Base-by-base conservation (phyloP, 148 eudicot genomes). In the Amaranthus hypochondriacus region DNA sequence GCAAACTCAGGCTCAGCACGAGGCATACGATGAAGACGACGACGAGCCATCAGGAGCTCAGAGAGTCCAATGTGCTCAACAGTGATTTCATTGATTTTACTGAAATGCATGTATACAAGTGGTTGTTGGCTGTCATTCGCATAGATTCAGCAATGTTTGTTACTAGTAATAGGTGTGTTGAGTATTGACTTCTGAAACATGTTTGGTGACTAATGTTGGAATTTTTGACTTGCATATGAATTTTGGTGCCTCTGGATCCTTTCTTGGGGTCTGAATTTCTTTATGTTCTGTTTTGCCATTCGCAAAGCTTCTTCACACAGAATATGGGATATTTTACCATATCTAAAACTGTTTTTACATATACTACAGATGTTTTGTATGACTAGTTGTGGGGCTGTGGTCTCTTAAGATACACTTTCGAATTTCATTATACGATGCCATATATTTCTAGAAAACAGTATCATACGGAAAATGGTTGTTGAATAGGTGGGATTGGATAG, bases 41-140 rank as follows among this genome's bases (percentile, higher is more conserved):
- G 93, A 90, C 6, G 81, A 83, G 75, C 84, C 74, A 3, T 81
- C 81, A 4, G 96, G 92, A 66, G 83, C 81, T 56, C 89, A 86
- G 79, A 82, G 90, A 73, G 92, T 88, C 55, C 90, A 90, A 65
- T 90, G 96, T 74, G 92, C 96, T 4, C 96, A 90, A 62, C 96
- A 90, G 84, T 90, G 76, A 86, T 68, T 1, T 2, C 11, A 15
- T 28, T 28, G 39, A 10, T 44, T 9, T 6, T 5, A 11, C 50
- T 52, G 14, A 60, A 60, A 28, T 60, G 3, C 8, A 21, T 28
- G 43, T 28, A 8, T 7, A 3, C 28, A 39, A 10, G 43, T 60
- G 21, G 10, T 60, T 28, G 44, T 44, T 60, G 28, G 8, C 63
- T 28, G 4, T 60, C 11, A 12, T 60, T 3, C 63, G 21, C 63